Evolutionary conservation across 2,329 filamentous ascomycete species (phyloP), one percentile per base, ranked within the genome.

Genomic region (Zymoseptoria pseudotritici): DNA sequence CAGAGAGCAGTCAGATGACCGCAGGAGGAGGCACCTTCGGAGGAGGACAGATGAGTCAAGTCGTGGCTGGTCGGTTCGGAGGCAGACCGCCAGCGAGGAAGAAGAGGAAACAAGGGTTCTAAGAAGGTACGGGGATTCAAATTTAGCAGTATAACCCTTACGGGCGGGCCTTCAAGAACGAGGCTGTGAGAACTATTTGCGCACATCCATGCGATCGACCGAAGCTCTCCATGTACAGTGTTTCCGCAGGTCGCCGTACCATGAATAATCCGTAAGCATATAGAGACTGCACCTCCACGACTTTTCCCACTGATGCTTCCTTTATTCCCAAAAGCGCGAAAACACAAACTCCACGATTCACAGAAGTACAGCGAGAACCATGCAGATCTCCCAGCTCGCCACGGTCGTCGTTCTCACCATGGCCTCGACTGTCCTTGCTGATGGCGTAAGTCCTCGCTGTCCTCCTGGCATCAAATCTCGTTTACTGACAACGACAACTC

Each of bases 51-150:
- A 69, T 71, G n/a, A 73, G 71, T 66, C 73, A 75, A 61, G 64
- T 71, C 17, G 65, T 70, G 42, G 63, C 64, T 2, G 71, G 73
- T 19, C 61, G 68, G 5, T 70, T 67, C 64, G 72, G 71, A 68
- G 56, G 71, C 61, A 53, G 74, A 64, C 74, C 74, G 50, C 70
- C 73, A 53, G 69, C 69, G 55, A 79, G 75, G 69, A 78, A 77
- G 71, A 78, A 76, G 66, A 73, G 74, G 63, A 75, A 73, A 59
- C 66, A 69, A 51, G 73, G 73, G 10, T 74, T 74, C 56, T 73
- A 63, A 70, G 50, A 24, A 55, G 50, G 8, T 29, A 51, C 22
- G 22, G 36, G 36, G 36, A 13, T 42, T 17, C 10, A 42, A 4
- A 42, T 17, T 17, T 42, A 17, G 36, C 36, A 42, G 36, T 10